phyloP scores from a whole-genome alignment of 176 grass and related monocot genomes.

The Aechmea fasciata region DNA sequence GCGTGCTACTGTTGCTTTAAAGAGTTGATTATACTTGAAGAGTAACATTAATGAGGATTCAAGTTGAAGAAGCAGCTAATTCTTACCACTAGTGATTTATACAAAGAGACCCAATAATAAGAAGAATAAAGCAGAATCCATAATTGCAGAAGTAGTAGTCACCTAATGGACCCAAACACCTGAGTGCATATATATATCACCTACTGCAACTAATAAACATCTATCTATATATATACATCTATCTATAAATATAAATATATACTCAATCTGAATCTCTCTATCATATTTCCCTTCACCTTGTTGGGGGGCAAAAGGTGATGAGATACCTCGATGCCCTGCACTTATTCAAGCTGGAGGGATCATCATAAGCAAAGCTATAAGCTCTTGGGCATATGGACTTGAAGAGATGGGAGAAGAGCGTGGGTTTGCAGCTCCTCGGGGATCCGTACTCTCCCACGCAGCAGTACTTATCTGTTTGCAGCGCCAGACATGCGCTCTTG shows the following conservation, averaged over 20 bases:
- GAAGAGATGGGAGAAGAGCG: slow-evolving; percentile 72
- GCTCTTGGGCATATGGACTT: slow-evolving; percentile 82
- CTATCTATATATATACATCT: slow-evolving; percentile 1
- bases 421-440: slow-evolving; percentile 51
- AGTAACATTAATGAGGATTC: too few relatives aligned
- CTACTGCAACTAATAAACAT: neutral
- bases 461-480: slow-evolving; percentile 63
- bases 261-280: neutral
- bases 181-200: neutral
- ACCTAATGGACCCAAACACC: neutral
- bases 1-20: too few relatives aligned
- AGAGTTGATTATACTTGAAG: too few relatives aligned
- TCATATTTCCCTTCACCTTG: neutral
- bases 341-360: slow-evolving; percentile 52
- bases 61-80: too few relatives aligned
- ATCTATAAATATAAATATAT: neutral
- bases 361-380: slow-evolving; percentile 83
- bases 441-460: slow-evolving; percentile 61
- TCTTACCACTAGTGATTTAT: too few relatives aligned
- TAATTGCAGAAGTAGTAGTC: neutral
- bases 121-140: too few relatives aligned
- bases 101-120: too few relatives aligned
- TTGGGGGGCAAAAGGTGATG: slow-evolving; percentile 82
- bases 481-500: slow-evolving; percentile 68
- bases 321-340: slow-evolving; percentile 76